phyloP scores from a whole-genome alignment of 2,329 filamentous ascomycete species.

The Trichophyton equinum region DNA sequence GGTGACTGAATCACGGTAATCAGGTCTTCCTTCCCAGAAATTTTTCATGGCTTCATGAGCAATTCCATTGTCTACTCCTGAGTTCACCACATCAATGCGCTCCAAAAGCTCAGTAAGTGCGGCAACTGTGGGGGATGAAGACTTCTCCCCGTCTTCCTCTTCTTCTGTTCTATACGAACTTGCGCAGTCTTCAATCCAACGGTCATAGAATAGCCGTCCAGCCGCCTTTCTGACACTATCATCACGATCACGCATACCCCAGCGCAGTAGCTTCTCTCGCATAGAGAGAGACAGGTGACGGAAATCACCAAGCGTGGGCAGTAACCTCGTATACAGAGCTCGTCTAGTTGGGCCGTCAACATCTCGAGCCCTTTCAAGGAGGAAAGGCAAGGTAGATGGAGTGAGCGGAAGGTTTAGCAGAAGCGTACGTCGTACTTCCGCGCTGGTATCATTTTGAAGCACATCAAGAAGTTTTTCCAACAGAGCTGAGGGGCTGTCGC shows the following conservation, averaged over 20 bases:
- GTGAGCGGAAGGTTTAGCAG: conserved; percentile 83
- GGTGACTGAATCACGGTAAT: conserved; percentile 35
- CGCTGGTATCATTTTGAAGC: conserved; percentile 84
- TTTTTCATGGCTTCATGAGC: conserved; percentile 88
- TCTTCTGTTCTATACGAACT: conserved; percentile 49
- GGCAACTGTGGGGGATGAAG: conserved; percentile 58
- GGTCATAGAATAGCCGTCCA: conserved; percentile 75
- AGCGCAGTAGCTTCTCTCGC: conserved; percentile 86
- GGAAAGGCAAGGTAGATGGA: conserved; percentile 66
- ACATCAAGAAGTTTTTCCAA: conserved; percentile 75
- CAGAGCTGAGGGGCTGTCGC: conserved; percentile 50
- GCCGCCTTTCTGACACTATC: conserved; percentile 89
- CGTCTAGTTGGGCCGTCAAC: conserved; percentile 72
- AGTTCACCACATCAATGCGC: conserved; percentile 84
- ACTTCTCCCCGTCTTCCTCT: conserved; percentile 25
- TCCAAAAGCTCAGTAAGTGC: conserved; percentile 82
- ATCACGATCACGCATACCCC: conserved; percentile 88
- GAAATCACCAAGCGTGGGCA: conserved; percentile 87
- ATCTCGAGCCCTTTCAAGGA: conserved; percentile 84
- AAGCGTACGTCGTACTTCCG: conserved; percentile 79
- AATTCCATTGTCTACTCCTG: conserved; percentile 77
- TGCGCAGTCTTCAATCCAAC: conserved; percentile 96
- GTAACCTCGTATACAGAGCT: conserved; percentile 71
- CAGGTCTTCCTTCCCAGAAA: conserved; percentile 84
- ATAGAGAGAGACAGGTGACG: conserved; percentile 84